Evolutionary conservation across 495 filamentous ascomycete species (phyloP).

Genomic region (Annulohypoxylon bovei): DNA sequence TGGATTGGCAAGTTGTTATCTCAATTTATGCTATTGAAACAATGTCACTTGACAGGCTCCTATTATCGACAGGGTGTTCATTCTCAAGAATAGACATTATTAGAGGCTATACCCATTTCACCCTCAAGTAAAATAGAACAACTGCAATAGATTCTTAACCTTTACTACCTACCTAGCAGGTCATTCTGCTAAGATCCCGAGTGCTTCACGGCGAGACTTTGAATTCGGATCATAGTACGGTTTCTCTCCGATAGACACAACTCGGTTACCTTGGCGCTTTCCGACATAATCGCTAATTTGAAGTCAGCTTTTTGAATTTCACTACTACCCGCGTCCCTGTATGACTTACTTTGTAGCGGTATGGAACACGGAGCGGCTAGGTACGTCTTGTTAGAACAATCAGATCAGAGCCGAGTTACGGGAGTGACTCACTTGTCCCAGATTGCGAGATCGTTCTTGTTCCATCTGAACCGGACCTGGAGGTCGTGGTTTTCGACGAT

Average conservation of each 20-base stretch:
- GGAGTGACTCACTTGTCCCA: conserved; percentile 67
- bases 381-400: conserved; percentile 9
- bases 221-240: conserved; percentile 70
- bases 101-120: background rate
- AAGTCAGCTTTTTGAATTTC: conserved; percentile 9
- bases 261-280: conserved; percentile 67
- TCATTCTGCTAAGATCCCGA: conserved; percentile 45
- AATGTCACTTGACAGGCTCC: too few species aligned
- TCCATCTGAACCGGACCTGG: conserved; percentile 74
- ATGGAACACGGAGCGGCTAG: conserved; percentile 70
- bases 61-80: too few species aligned
- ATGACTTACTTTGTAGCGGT: conserved; percentile 61
- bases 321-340: background rate
- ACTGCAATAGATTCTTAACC: background rate
- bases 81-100: background rate
- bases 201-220: conserved; percentile 65
- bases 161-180: too few species aligned
- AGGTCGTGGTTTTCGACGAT: conserved; percentile 78
- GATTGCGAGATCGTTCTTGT: conserved; percentile 69
- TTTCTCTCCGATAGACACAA: conserved; percentile 71
- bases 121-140: too few species aligned
- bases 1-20: background rate
- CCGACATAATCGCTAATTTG: conserved; percentile 61
- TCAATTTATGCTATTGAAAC: background rate
- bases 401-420: background rate